Conservation (phyloP, 176 grass and related monocot genomes). For the Metroxylon sagu region DNA sequence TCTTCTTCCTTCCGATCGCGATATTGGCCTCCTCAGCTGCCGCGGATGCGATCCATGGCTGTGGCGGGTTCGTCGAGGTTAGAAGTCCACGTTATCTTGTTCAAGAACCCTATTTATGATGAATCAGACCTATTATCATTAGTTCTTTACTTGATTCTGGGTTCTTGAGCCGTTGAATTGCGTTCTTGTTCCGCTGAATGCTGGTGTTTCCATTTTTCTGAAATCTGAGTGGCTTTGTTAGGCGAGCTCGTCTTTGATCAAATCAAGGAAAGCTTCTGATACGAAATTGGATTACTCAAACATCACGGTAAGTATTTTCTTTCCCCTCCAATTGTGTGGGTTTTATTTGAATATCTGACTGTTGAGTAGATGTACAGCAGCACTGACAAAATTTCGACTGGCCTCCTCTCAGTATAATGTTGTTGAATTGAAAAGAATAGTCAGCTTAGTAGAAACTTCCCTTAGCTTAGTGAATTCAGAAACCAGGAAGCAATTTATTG, state of each 20-base stretch:
- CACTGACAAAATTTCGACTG: no score
- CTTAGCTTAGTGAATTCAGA: no score
- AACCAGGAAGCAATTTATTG: no score
- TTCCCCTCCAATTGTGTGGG: no score
- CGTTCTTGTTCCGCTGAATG: background rate
- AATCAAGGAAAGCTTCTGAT: constrained; percentile 60
- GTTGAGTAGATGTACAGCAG: no score
- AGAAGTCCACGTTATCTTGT: background rate
- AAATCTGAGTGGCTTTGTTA: constrained; percentile 24
- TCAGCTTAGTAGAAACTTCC: no score
- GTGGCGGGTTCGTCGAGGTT: constrained; percentile 90
- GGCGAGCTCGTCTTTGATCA: constrained; percentile 65
- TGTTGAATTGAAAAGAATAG: no score
- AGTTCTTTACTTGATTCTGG: no score
- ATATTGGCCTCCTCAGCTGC: constrained; percentile 4
- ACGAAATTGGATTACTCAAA: constrained; percentile 85
- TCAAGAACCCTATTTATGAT: background rate
- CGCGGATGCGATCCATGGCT: constrained; percentile 79
- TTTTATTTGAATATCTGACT: no score
- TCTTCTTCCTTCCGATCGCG: constrained; percentile 11
- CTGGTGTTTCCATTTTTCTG: constrained; percentile 18
- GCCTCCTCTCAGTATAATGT: no score
- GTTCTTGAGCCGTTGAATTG: background rate
- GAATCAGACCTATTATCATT: background rate
- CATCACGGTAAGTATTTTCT: constrained; percentile 49